Conservation (phyloP, 192 early-diverging fungal species). For the Bifiguratus adelaidae region DNA sequence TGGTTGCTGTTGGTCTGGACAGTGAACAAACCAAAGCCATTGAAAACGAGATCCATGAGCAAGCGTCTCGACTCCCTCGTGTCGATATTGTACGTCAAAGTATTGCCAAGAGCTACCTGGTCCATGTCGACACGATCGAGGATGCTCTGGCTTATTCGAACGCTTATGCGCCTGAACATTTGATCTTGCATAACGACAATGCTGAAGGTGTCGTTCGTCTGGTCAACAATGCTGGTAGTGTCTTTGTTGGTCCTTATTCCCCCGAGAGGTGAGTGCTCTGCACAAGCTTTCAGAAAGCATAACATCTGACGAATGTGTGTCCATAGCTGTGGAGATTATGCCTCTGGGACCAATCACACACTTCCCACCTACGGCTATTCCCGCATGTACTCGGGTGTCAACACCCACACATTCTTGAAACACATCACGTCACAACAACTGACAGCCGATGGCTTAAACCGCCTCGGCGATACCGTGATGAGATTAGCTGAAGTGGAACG, state of each 20-base stretch:
- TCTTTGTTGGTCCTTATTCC: conserved; percentile 95
- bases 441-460: conserved; percentile 77
- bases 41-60: conserved; percentile 67
- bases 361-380: conserved; percentile 98
- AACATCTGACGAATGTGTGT: not conserved
- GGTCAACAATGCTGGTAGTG: conserved; percentile 86
- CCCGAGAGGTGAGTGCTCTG: conserved; percentile 69
- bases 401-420: conserved; percentile 93
- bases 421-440: conserved; percentile 93
- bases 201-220: conserved; percentile 50
- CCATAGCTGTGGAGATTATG: conserved; percentile 92
- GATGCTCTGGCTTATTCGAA: conserved; percentile 91
- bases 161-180: conserved; percentile 94
- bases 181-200: conserved; percentile 85
- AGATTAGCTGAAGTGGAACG: conserved; percentile 90
- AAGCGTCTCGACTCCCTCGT: conserved; percentile 80
- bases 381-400: conserved; percentile 97
- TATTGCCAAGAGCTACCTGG: conserved; percentile 77
- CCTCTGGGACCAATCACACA: conserved; percentile 99
- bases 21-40: conserved; percentile 61
- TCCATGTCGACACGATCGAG: conserved; percentile 55
- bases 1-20: conserved; percentile 72
- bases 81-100: conserved; percentile 79
- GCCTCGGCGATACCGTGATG: conserved; percentile 86
- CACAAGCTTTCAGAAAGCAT: not conserved